Evolutionary conservation across 108 stramenopile genomes (phyloP).

Genomic region (Cyclotella cryptica): DNA sequence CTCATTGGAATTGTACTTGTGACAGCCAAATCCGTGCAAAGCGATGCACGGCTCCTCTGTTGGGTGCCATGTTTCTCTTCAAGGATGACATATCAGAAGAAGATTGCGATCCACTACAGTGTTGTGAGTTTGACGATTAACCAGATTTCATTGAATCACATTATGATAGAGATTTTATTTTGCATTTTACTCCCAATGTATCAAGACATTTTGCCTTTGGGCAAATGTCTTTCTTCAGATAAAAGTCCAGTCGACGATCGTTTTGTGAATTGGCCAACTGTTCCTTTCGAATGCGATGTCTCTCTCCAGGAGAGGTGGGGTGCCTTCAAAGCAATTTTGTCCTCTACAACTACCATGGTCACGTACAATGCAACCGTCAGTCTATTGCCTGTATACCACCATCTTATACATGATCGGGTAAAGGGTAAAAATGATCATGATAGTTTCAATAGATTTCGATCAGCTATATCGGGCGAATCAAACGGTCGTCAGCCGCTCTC

Average conservation of each 20-base stretch:
- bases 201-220: constrained; percentile 44
- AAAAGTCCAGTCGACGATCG: constrained; percentile 11
- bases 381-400: constrained; percentile 47
- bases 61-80: constrained; percentile 63
- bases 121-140: background rate
- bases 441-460: constrained; percentile 14
- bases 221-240: constrained; percentile 21
- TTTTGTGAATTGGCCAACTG: constrained; percentile 39
- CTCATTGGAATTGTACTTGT: constrained; percentile 57
- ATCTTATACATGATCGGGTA: constrained; percentile 40
- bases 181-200: background rate
- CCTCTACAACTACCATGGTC: constrained; percentile 26
- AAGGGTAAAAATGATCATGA: background rate
- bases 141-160: background rate
- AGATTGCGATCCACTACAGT: background rate
- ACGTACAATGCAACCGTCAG: constrained; percentile 54
- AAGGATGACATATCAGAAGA: background rate
- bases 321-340: constrained; percentile 44
- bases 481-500: background rate
- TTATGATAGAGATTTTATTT: no score
- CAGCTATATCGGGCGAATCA: constrained; percentile 17
- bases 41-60: constrained; percentile 30
- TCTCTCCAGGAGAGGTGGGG: constrained; percentile 42
- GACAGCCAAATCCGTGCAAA: constrained; percentile 53
- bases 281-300: constrained; percentile 48